Conservation (phyloP, 2,329 filamentous ascomycete genomes). For the Aspergillus aculeatus region DNA sequence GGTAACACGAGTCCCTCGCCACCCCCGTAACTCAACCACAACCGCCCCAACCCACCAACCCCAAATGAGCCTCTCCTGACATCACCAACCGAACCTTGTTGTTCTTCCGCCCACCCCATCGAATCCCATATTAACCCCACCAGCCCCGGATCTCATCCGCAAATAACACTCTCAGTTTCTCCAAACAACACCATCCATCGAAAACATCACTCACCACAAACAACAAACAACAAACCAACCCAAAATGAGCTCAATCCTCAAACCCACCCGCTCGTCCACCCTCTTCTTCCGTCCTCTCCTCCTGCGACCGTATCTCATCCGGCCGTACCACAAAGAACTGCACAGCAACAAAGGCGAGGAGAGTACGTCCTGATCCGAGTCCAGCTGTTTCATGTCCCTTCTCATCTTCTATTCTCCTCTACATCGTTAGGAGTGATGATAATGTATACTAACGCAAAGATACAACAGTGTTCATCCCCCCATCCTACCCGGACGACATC, state of each 20-base stretch:
- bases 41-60: background rate
- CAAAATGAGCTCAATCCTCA: background rate
- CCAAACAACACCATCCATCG: background rate
- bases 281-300: background rate
- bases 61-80: background rate
- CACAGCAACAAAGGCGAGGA: constrained; percentile 11
- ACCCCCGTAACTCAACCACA: background rate
- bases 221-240: background rate
- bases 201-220: background rate
- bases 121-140: background rate
- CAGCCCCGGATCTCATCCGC: background rate
- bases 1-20: background rate
- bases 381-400: too few relatives aligned
- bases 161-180: background rate
- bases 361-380: background rate
- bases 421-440: background rate
- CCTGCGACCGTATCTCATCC: background rate
- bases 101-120: background rate
- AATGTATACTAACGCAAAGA: background rate
- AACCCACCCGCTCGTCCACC: background rate
- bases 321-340: background rate
- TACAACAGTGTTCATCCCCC: constrained; percentile 12
- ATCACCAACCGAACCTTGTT: background rate
- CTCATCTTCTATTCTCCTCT: background rate
- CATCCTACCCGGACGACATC: constrained; percentile 13